phyloP scores from a whole-genome alignment of 2,329 filamentous ascomycete genomes.

The Calonectria multiphialidica region DNA sequence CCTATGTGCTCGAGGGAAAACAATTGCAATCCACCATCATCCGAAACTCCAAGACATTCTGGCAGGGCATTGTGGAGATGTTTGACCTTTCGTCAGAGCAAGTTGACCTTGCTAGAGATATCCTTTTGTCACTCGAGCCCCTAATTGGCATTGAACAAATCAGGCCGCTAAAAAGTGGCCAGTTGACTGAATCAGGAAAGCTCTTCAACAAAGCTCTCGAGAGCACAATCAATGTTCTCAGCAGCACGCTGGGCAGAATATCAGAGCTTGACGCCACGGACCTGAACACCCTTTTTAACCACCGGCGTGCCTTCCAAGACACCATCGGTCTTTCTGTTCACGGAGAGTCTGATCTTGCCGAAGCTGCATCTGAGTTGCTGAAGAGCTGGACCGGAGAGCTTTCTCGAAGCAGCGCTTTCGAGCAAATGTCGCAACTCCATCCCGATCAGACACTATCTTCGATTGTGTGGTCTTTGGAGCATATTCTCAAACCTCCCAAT shows the following conservation, averaged over 20 bases:
- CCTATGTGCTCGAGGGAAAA: slow-evolving; percentile 70
- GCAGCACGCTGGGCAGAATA: slow-evolving; percentile 81
- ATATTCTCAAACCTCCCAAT: slow-evolving; percentile 48
- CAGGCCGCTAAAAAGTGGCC: slow-evolving; percentile 61
- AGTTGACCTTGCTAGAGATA: slow-evolving; percentile 78
- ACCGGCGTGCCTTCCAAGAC: slow-evolving; percentile 76
- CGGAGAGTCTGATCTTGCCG: slow-evolving; percentile 81
- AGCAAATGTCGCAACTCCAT: slow-evolving; percentile 55
- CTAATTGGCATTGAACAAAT: slow-evolving; percentile 84
- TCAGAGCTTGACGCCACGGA: slow-evolving; percentile 80
- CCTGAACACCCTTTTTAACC: slow-evolving; percentile 76
- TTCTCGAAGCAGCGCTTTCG: slow-evolving; percentile 55
- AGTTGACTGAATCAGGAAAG: slow-evolving; percentile 57
- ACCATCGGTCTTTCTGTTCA: slow-evolving; percentile 86
- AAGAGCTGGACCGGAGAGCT: slow-evolving; percentile 83
- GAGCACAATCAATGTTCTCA: slow-evolving; percentile 69
- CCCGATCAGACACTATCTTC: slow-evolving; percentile 55
- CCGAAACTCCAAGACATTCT: slow-evolving; percentile 69
- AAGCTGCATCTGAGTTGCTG: slow-evolving; percentile 84
- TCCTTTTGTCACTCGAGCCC: slow-evolving; percentile 77
- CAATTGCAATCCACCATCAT: slow-evolving; percentile 75
- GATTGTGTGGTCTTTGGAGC: slow-evolving; percentile 58
- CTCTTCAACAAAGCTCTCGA: slow-evolving; percentile 82
- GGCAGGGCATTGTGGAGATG: slow-evolving; percentile 66
- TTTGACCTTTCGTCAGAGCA: slow-evolving; percentile 83